Evolutionary conservation across 495 filamentous ascomycete genomes (phyloP).

Genomic region (Aspergillus campestris): DNA sequence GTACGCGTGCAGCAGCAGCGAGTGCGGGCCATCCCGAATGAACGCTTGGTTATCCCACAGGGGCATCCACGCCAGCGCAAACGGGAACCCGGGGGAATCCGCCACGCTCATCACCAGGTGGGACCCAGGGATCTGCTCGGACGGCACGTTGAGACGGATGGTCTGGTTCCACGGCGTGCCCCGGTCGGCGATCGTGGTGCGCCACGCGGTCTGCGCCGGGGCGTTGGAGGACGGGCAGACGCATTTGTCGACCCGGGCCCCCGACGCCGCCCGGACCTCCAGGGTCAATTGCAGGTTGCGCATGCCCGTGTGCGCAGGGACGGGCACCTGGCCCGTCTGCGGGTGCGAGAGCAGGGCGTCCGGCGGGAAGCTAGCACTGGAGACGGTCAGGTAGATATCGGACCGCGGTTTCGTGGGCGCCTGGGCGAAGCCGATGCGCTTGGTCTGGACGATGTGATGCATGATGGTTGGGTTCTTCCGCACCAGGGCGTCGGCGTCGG

Average conservation of each 20-base stretch:
- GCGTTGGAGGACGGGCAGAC: constrained; percentile 81
- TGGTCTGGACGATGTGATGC: constrained; percentile 67
- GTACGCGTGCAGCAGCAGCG: constrained; percentile 74
- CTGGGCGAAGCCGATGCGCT: constrained; percentile 90
- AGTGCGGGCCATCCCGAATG: constrained; percentile 76
- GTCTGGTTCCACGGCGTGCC: constrained; percentile 82
- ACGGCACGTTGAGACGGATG: constrained; percentile 69
- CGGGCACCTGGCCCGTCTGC: constrained; percentile 61
- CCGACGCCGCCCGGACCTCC: constrained; percentile 69
- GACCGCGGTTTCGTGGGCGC: constrained; percentile 79
- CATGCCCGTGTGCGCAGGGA: constrained; percentile 53
- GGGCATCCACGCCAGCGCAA: constrained; percentile 87
- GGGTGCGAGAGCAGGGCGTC: constrained; percentile 76
- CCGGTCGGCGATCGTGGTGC: constrained; percentile 68
- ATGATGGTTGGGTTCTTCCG: constrained; percentile 81
- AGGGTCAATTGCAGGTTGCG: constrained; percentile 80
- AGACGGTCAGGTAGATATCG: constrained; percentile 88
- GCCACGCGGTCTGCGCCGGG: constrained; percentile 70
- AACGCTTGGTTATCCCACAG: constrained; percentile 92
- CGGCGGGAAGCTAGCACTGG: constrained; percentile 61
- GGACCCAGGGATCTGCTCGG: constrained; percentile 70
- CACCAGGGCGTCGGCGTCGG: constrained; percentile 72
- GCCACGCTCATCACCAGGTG: constrained; percentile 87
- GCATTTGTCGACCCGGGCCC: constrained; percentile 75
- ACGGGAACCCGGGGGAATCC: constrained; percentile 74